These are phyloP conservation scores for Dunaliella sp. DNA, from an alignment of 139 green algal species.

Conservation along the genomic window DNA sequence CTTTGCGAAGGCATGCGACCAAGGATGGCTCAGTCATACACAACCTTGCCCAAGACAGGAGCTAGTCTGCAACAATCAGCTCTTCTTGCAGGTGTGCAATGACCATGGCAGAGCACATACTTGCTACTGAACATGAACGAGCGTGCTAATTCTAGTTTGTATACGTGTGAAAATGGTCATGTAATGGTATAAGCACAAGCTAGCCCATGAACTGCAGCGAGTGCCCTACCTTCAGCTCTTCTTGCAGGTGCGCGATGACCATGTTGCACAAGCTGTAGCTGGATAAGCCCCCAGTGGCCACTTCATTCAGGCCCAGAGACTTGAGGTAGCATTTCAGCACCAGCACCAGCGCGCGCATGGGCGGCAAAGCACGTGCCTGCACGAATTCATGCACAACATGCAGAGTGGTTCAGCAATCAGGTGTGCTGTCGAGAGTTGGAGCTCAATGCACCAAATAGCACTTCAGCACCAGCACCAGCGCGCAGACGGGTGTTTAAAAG, in stretches of 20 bases:
- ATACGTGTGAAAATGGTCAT: background rate
- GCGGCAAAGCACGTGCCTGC: slow-evolving; percentile 27
- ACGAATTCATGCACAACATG: no score
- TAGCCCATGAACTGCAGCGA: background rate
- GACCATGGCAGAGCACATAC: slow-evolving; percentile 60
- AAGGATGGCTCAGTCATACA: no score
- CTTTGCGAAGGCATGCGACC: no score
- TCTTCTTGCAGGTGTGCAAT: slow-evolving; percentile 66
- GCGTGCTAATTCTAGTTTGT: no score
- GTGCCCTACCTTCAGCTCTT: slow-evolving; percentile 46
- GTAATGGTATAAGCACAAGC: background rate
- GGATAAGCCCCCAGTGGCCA: slow-evolving; percentile 53
- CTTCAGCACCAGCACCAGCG: slow-evolving; percentile 61
- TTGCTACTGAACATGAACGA: no score
- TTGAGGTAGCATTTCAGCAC: slow-evolving; percentile 62
- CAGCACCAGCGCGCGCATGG: slow-evolving; percentile 48
- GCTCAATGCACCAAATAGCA: no score
- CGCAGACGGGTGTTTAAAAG: slow-evolving; percentile 35
- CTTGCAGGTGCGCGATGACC: slow-evolving; percentile 64
- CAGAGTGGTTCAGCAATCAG: no score
- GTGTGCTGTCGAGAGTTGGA: no score
- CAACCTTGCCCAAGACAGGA: no score
- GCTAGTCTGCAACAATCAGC: no score
- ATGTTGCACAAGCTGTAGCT: slow-evolving; percentile 63
- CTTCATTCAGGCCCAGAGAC: slow-evolving; percentile 47